Evolutionary conservation across 805 yeast species (phyloP).

Genomic region (Myxozyma udenii): DNA sequence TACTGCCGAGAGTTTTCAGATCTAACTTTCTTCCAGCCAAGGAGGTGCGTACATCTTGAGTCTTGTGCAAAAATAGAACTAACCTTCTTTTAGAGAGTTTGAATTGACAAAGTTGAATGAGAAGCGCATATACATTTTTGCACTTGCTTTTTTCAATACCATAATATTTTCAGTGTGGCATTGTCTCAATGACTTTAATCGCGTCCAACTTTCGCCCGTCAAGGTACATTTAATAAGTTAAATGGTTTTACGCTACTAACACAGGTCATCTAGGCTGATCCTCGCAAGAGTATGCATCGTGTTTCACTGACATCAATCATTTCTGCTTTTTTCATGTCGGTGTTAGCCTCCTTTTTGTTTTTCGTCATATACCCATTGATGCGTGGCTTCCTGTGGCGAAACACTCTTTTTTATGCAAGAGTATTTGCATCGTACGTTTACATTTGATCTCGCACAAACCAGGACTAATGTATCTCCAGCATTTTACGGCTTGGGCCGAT

Average conservation of each 20-base stretch:
- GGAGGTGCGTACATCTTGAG: conserved; percentile 6
- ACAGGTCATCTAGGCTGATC: conserved; percentile 26
- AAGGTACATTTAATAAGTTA: too few species aligned
- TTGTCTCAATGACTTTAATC: conserved; percentile 20
- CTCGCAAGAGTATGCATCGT: conserved; percentile 10
- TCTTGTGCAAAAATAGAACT: neutral
- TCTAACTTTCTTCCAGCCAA: conserved; percentile 14
- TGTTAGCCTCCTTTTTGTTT: neutral
- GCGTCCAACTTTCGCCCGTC: conserved; percentile 9
- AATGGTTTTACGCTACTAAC: too few species aligned
- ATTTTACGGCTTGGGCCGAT: neutral
- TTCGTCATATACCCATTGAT: conserved; percentile 17
- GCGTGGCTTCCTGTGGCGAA: conserved; percentile 23
- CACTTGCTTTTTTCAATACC: conserved; percentile 15
- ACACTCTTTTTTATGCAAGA: conserved; percentile 8
- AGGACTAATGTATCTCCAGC: neutral
- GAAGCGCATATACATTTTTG: conserved; percentile 12
- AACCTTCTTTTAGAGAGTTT: conserved; percentile 14
- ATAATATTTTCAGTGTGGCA: conserved; percentile 16
- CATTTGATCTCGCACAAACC: neutral
- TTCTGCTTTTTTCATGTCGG: neutral
- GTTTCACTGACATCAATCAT: neutral
- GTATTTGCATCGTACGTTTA: conserved; percentile 6
- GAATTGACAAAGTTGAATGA: conserved; percentile 28
- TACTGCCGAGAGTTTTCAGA: conserved; percentile 22